Evolutionary conservation across 1,284 basidiomycete species (phyloP).

Genomic region (Heimioporus retisporus): DNA sequence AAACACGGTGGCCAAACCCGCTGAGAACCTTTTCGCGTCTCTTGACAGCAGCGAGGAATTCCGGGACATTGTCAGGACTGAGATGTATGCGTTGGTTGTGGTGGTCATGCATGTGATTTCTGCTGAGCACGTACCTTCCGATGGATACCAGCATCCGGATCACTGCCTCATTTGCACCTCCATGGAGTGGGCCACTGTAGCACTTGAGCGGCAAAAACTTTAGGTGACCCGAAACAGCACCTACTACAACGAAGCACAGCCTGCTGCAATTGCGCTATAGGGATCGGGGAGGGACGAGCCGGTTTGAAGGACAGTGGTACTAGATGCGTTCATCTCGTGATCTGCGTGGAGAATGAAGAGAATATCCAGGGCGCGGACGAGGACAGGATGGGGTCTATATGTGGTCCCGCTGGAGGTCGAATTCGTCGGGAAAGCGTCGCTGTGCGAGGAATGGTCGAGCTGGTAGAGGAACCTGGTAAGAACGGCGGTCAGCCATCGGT

Average conservation of each 20-base stretch:
- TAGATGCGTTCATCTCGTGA: conserved; percentile 88
- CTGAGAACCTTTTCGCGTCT: conserved; percentile 86
- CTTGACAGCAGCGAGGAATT: conserved; percentile 88
- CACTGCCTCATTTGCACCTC: conserved; percentile 90
- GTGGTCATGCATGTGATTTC: not conserved
- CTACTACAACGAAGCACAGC: conserved; percentile 86
- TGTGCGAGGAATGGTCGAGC: conserved; percentile 75
- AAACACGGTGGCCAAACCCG: conserved; percentile 89
- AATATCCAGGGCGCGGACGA: conserved; percentile 87
- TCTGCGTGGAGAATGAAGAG: conserved; percentile 91
- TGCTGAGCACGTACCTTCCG: conserved; percentile 65
- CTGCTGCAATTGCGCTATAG: conserved; percentile 88
- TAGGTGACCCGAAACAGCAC: conserved; percentile 37
- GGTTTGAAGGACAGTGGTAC: conserved; percentile 87
- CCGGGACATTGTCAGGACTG: conserved; percentile 86
- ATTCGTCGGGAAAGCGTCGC: conserved; percentile 51
- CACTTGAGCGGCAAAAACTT: not conserved
- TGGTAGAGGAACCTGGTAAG: conserved; percentile 82
- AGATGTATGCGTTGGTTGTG: conserved; percentile 12
- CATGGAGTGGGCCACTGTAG: conserved; percentile 82
- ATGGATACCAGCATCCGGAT: conserved; percentile 92
- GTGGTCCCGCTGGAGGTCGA: conserved; percentile 39
- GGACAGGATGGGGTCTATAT: conserved; percentile 83
- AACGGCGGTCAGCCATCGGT: not conserved
- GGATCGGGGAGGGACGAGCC: conserved; percentile 91